These are phyloP conservation scores for Amyloporia xantha DNA, from an alignment of 768 basidiomycete species.

Conservation along the genomic window DNA sequence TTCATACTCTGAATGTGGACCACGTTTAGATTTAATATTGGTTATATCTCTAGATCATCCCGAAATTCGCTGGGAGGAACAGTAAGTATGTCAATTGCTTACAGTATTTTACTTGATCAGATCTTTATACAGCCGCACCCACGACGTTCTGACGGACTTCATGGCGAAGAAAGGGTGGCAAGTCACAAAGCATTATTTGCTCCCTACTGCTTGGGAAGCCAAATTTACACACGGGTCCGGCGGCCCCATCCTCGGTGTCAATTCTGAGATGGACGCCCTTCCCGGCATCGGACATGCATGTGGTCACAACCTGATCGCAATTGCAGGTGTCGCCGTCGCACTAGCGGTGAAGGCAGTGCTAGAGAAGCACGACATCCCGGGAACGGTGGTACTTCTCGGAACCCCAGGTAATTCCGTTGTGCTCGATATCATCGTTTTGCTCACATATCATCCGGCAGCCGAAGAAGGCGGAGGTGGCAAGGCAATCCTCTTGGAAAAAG, in stretches of 20 bases:
- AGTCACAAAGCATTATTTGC: constrained; percentile 51
- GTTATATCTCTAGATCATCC: constrained; percentile 59
- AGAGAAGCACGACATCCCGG: constrained; percentile 53
- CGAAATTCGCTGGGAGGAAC: constrained; percentile 63
- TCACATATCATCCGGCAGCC: constrained; percentile 33
- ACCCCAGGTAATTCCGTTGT: constrained; percentile 53
- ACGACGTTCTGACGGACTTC: constrained; percentile 63
- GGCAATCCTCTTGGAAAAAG: constrained; percentile 56
- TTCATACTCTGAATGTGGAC: background rate
- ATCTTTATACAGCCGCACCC: constrained; percentile 53
- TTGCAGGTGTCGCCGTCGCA: constrained; percentile 66
- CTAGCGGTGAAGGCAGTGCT: constrained; percentile 61
- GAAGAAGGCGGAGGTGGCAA: constrained; percentile 81
- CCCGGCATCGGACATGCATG: constrained; percentile 54
- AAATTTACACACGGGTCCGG: constrained; percentile 57
- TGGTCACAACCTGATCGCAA: constrained; percentile 80
- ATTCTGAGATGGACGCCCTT: constrained; percentile 60
- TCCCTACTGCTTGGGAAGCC: constrained; percentile 75
- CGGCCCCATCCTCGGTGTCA: constrained; percentile 67
- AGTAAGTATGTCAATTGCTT: constrained; percentile 29
- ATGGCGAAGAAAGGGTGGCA: constrained; percentile 57
- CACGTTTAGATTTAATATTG: too few relatives aligned
- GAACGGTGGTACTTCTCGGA: constrained; percentile 65
- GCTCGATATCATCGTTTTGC: background rate
- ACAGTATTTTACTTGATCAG: background rate